A percentile compares a stretch with the other conserved stretches of the same genome.
These are phyloP conservation scores for Helotiales sp. DNA, from an alignment of 2,329 filamentous ascomycete genomes.

Conservation along the genomic window DNA sequence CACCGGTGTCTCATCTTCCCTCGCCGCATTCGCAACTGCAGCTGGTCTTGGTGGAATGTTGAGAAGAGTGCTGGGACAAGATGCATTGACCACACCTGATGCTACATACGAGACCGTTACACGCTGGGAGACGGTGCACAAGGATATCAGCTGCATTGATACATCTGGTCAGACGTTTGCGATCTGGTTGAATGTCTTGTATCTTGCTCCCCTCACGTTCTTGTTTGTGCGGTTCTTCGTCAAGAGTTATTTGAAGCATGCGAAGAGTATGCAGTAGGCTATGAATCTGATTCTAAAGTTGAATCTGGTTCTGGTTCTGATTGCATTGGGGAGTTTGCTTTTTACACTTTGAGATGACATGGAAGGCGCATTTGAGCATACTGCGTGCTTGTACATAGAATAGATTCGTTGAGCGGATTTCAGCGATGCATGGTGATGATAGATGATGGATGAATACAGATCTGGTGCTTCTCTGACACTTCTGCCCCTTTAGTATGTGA, in stretches of 20 bases:
- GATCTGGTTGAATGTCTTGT: constrained; percentile 66
- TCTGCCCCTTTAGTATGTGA: too few species aligned
- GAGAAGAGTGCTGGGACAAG: constrained; percentile 58
- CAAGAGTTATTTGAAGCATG: constrained; percentile 54
- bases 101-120: constrained; percentile 3
- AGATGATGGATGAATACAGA: not conserved
- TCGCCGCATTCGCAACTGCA: constrained; percentile 41
- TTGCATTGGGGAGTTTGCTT: too few species aligned
- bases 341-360: too few species aligned
- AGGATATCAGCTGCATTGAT: constrained; percentile 64
- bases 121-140: constrained; percentile 40
- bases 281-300: too few species aligned
- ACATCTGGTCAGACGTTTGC: constrained; percentile 70
- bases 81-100: not conserved
- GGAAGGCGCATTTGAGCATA: not conserved
- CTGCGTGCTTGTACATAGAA: not conserved
- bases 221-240: constrained; percentile 71
- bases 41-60: constrained; percentile 51
- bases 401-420: not conserved
- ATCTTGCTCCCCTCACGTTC: constrained; percentile 64
- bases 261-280: not conserved
- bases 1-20: constrained; percentile 42
- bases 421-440: not conserved
- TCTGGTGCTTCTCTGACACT: not conserved
- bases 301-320: too few species aligned